Evolutionary conservation across 768 basidiomycete species (phyloP), one percentile per base, ranked within the genome.

Genomic region (Macrolepiota albuminosa): DNA sequence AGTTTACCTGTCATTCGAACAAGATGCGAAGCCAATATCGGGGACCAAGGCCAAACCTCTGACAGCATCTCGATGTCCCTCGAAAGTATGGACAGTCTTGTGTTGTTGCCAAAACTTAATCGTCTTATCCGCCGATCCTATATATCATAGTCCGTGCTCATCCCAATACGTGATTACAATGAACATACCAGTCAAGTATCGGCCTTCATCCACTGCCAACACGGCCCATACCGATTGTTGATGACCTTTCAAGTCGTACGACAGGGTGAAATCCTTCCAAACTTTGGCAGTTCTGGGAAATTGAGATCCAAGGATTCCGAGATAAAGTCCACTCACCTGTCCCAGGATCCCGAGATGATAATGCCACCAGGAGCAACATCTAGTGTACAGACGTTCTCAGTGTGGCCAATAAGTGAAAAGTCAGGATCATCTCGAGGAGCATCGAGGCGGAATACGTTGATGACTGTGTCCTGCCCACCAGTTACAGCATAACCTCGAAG

Each of bases 321-420:
- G 47, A 50, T 40, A 21, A 45, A 57, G 40, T 54, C 49, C 11
- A 74, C 84, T 73, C 67, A 96, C 96, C 83, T 90, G 76, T 98
- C 97, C 97, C 97, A 99, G 46, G 93, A 96, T 21, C 97, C 97
- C 8, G 93, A 95, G 59, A 97, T 85, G 61, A 98, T 87, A 53
- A 83, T 79, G 16, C 93, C 92, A 51, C 81, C 80, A 9, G 82
- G 73, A 10, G 84, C 83, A 4, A 86, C 83, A 67, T 92, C 81
- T 58, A 99, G 77, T 24, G 91, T 82, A 72, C 95, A 98, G 39
- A 98, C 84, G 69, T 98, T 98, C 50, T 88, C 87, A 13, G 85
- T 83, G 72, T 99, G 97, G 26, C 96, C 97, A 39, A 98, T 70
- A 31, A 98, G 81, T 24, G 86, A 84, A 75, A 88, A 91, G 67